phyloP scores from a whole-genome alignment of 192 early-diverging fungal species.

The Linnemannia zychae region DNA sequence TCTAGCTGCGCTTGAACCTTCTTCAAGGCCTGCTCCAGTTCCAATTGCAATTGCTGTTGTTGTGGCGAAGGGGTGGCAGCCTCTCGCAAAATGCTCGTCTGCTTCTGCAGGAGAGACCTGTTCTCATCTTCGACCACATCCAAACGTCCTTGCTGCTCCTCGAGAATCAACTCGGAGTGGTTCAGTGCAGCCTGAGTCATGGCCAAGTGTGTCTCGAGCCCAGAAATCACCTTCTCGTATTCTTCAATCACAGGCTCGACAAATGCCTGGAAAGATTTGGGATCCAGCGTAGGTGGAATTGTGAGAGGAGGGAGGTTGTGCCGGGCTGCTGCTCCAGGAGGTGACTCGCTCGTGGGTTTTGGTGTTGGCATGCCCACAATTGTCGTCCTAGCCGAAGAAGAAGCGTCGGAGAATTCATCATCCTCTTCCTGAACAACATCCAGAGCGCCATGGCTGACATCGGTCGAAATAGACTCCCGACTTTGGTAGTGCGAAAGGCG shows the following conservation, averaged over 20 bases:
- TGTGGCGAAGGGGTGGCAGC: background rate
- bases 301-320: slow-evolving; percentile 18
- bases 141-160: slow-evolving; percentile 70
- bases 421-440: slow-evolving; percentile 45
- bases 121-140: slow-evolving; percentile 50
- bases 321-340: background rate
- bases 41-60: slow-evolving; percentile 15
- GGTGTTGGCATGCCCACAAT: background rate
- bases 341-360: background rate
- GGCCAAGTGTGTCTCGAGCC: slow-evolving; percentile 72
- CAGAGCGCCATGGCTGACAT: slow-evolving; percentile 37
- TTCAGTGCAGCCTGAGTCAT: slow-evolving; percentile 69
- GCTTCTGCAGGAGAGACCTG: background rate
- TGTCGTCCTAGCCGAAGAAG: slow-evolving; percentile 24
- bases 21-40: slow-evolving; percentile 7
- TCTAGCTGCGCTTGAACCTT: slow-evolving; percentile 27
- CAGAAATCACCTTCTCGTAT: slow-evolving; percentile 74
- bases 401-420: slow-evolving; percentile 35
- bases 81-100: background rate
- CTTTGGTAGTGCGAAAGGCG: slow-evolving; percentile 39
- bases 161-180: slow-evolving; percentile 65
- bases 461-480: slow-evolving; percentile 40
- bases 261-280: slow-evolving; percentile 59
- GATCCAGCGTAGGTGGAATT: slow-evolving; percentile 19
- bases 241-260: slow-evolving; percentile 81